Evolutionary conservation across 257 asterid species (phyloP).

Genomic region (Primulina tabacum): DNA sequence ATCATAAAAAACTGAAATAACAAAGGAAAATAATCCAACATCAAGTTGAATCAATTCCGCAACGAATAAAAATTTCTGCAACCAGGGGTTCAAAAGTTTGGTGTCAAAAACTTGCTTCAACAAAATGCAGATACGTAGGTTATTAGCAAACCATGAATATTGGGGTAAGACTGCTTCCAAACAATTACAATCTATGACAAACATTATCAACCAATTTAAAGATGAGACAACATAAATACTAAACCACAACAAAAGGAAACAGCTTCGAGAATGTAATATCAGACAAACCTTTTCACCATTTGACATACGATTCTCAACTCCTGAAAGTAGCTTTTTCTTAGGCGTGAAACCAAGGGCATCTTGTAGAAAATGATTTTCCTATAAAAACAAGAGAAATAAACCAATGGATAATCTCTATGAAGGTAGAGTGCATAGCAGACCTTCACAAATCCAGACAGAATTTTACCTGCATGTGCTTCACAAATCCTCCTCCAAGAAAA

Average conservation of each 20-base stretch:
- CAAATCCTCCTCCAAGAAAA: constrained; percentile 97
- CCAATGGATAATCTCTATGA: background rate
- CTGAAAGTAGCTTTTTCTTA: constrained; percentile 49
- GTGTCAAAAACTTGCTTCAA: background rate
- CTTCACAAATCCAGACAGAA: background rate
- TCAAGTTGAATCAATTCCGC: background rate
- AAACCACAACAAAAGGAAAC: background rate
- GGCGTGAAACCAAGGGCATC: constrained; percentile 74
- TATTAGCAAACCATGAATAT: background rate
- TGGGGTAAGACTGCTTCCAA: background rate
- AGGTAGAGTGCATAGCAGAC: background rate
- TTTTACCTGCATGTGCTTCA: constrained; percentile 90
- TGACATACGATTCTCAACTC: constrained; percentile 51
- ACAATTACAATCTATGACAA: background rate
- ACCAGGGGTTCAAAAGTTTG: background rate
- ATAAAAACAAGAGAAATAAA: constrained; percentile 18
- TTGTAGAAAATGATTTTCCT: constrained; percentile 93
- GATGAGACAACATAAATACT: background rate
- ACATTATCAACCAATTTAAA: background rate
- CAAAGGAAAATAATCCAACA: background rate
- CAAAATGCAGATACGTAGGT: background rate
- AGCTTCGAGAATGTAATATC: background rate
- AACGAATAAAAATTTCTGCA: background rate
- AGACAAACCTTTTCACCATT: constrained; percentile 63
- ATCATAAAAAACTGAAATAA: no score